Evolutionary conservation across 2,329 filamentous ascomycete species (phyloP), one percentile per base, ranked within the genome.

Genomic region (Neofusicoccum ribis): DNA sequence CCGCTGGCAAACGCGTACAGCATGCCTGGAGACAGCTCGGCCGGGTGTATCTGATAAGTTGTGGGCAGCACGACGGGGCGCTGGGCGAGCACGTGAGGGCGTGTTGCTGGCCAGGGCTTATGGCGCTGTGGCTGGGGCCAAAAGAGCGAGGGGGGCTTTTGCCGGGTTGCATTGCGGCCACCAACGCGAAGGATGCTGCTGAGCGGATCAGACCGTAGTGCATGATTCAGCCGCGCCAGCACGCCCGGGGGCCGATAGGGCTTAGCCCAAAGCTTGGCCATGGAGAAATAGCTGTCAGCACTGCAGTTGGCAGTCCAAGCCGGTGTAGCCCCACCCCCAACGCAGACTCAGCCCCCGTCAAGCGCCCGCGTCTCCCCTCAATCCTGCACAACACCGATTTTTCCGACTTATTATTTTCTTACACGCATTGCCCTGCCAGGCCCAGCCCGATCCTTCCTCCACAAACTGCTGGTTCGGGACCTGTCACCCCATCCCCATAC

Each of bases 171-270:
- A 20, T 39, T 23, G 17, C 51, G 17, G 36, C 51, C 51, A 54
- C 51, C 36, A 54, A 54, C 36, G 51, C 51, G 36, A 54, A 54
- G 51, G 51, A 39, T 41, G 36, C 34, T 54, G 51, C 51, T 39
- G 34, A 39, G 8, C 34, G 51, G 36, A 39, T 17, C 34, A 51
- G 4, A 12, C 3, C 46, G 23, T 34, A 11, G 31, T 37, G 27
- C 49, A 52, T 52, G 14, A 51, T 51, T 51, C 47, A 31, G 14
- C 47, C n/a, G 23, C 23, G 23, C 23, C 23, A 23, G 23, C 23
- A 23, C 23, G 23, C 23, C 23, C 23, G 23, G 23, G 23, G 23
- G 23, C 23, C 23, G 23, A 23, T 23, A 36, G 14, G 12, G 31
- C 27, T 37, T 17, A 39, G 51, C 34, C 36, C 5, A 20, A 39